Evolutionary conservation across 2,329 filamentous ascomycete species (phyloP), one percentile per base, ranked within the genome.

Genomic region (Colletotrichum noveboracense): DNA sequence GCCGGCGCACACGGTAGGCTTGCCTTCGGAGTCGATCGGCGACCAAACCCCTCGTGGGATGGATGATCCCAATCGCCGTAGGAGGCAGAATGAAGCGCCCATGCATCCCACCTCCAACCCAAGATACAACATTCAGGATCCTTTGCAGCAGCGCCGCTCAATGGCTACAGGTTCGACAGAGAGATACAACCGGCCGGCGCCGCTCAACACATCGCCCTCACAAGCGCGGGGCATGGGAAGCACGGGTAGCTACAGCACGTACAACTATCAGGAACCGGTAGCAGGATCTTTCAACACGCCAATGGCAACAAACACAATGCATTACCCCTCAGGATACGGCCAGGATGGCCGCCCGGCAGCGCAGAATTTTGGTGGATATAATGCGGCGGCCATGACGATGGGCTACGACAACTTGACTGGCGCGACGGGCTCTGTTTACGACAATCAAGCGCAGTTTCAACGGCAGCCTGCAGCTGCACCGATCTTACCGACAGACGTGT

Each of bases 401-500:
- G 93, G 97, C 90, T 97, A 97, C 88, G 76, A 77, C 43, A 77
- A 75, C 36, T 55, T 78, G 34, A 62, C 75, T 52, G 77, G 77
- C 34, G 72, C 75, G 24, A 74, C 71, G 32, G 88, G 87, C 86
- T 84, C 91, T 87, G 88, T 93, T 86, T 98, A 97, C 87, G 94
- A 96, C 85, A 87, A 92, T 82, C 91, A 93, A 83, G 90, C 93
- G 86, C 93, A 93, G 82, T 97, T 95, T 87, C 90, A 93, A 81
- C 93, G 94, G 87, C 94, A 95, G 82, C 91, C 93, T 86, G 92
- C 94, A 89, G 91, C 91, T 76, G 91, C 97, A 86, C 94, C 95
- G 83, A 94, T 95, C 86, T 89, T 96, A 84, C 87, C 92, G 55
- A 80, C 86, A 76, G 87, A 88, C 82, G 92, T 95, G 84, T 89